Base-by-base conservation (phyloP, 2,329 filamentous ascomycete genomes). In the Phyllosticta citrichinensis region DNA sequence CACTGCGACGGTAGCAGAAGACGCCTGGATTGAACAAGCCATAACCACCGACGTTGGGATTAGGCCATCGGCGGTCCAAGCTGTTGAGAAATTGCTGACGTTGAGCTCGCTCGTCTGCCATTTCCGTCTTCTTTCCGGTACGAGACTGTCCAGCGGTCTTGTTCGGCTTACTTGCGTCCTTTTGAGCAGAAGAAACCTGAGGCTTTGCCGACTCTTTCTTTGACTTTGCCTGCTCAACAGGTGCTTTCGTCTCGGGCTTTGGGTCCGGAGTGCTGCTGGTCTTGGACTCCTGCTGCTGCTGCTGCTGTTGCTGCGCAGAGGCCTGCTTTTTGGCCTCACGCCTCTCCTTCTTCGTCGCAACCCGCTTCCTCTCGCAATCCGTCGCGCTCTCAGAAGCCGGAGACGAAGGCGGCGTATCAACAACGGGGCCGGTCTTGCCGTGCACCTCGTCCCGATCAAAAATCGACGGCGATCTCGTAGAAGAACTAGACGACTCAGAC, bases 1-100 rank as follows among this genome's bases (percentile, higher is more conserved):
- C 58, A 24, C 60, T 62, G 19, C 63, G 61, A 24, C 66, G 66
- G 56, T 68, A 68, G 56, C 66, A 68, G 51, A 54, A 62, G 8
- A 60, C 57, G 25, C 55, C 50, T 9, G 63, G 62, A 17, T 68
- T 68, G 17, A 11, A 10, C 27, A 67, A 22, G 20, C 65, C 66
- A 17, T 58, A 60, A 30, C 57, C 50, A 5, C 52, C 52, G n/a
- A 62, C 24, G 22, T 58, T 51, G 3, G 24, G 24, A 22, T 56
- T 54, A 11, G 55, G 55, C 40, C 19, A 52, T 60, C 40, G 52
- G 58, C 24, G 53, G 19, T 22, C 9, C 8, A 60, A 11, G 9
- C 17, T 47, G 14, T 17, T 14, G 14, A 47, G 12, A 14, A 47
- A 47, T n/a, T 47, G 40, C 12, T 19, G 6, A n/a, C 40, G 40